Conservation (phyloP, 345 rosid genomes). For the Lepidium sativum region DNA sequence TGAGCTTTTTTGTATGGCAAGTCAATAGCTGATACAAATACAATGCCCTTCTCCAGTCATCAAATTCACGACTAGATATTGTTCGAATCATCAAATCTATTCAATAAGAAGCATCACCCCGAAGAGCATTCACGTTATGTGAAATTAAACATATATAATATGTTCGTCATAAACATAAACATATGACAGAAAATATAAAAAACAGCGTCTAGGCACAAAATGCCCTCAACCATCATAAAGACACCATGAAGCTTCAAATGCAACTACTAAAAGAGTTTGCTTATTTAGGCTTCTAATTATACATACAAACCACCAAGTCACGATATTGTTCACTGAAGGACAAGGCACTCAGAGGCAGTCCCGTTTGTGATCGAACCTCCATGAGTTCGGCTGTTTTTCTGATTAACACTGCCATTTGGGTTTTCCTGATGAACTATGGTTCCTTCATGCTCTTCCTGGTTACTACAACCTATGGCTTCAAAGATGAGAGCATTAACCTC, state of each 20-base stretch:
- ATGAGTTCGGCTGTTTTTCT: constrained; percentile 28
- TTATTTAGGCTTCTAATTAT: constrained; percentile 24
- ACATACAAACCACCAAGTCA: constrained; percentile 3
- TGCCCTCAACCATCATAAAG: constrained; percentile 1
- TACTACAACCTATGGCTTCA: constrained; percentile 41
- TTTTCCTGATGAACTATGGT: constrained; percentile 20
- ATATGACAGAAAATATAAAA: neutral
- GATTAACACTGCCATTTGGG: constrained; percentile 9
- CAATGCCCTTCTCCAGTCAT: too few species aligned
- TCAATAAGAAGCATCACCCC: too few species aligned
- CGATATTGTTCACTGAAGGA: constrained; percentile 44
- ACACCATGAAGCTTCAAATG: constrained; percentile 19
- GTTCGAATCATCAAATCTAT: too few species aligned
- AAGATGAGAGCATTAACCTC: constrained; percentile 65
- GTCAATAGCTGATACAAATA: too few species aligned
- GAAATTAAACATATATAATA: neutral
- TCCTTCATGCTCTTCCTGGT: constrained; percentile 14
- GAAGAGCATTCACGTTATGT: too few species aligned
- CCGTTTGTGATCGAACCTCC: constrained; percentile 39
- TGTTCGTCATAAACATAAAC: neutral
- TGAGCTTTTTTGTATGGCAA: too few species aligned
- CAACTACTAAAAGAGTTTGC: constrained; percentile 25
- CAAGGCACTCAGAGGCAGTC: constrained; percentile 53
- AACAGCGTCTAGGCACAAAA: neutral
- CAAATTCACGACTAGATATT: too few species aligned